These are phyloP conservation scores for Hibiscus syriacus DNA, from an alignment of 345 rosid species.

Conservation along the genomic window DNA sequence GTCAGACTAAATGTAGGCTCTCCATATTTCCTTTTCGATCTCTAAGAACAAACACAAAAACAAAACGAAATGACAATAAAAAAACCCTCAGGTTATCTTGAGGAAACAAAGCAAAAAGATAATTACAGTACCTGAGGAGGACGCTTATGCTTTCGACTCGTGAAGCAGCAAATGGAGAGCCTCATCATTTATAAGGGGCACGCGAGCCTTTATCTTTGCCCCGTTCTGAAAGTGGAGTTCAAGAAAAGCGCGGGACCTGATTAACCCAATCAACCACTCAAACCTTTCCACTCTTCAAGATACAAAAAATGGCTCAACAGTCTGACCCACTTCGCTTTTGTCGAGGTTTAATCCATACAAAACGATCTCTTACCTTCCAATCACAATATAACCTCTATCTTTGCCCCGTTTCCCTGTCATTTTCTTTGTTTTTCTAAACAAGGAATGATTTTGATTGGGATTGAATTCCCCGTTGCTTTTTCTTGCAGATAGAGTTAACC, in stretches of 20 bases:
- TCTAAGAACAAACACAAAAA: conserved; percentile 16
- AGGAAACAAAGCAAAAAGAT: not conserved
- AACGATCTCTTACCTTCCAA: conserved; percentile 1
- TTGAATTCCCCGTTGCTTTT: conserved; percentile 34
- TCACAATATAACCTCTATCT: not conserved
- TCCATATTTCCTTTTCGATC: conserved; percentile 26
- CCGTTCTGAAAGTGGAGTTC: conserved; percentile 25
- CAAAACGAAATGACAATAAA: not conserved
- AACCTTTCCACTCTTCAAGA: not conserved
- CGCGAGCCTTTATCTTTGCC: not conserved
- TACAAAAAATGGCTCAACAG: not conserved
- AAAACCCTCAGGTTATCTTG: not conserved
- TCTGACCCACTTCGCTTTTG: conserved; percentile 16
- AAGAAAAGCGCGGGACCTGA: conserved; percentile 39
- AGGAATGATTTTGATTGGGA: not conserved
- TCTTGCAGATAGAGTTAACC: conserved; percentile 36
- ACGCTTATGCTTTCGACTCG: conserved; percentile 17
- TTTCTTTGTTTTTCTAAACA: not conserved
- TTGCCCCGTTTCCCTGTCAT: not conserved
- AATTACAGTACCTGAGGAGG: conserved; percentile 23
- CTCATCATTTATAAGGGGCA: conserved; percentile 38
- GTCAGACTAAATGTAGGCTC: conserved; percentile 16
- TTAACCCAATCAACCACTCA: conserved; percentile 21
- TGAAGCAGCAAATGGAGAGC: conserved; percentile 34
- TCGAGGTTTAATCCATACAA: conserved; percentile 13